phyloP scores from a whole-genome alignment of 2,329 filamentous ascomycete genomes.

The Lasiodiplodia sp. region DNA sequence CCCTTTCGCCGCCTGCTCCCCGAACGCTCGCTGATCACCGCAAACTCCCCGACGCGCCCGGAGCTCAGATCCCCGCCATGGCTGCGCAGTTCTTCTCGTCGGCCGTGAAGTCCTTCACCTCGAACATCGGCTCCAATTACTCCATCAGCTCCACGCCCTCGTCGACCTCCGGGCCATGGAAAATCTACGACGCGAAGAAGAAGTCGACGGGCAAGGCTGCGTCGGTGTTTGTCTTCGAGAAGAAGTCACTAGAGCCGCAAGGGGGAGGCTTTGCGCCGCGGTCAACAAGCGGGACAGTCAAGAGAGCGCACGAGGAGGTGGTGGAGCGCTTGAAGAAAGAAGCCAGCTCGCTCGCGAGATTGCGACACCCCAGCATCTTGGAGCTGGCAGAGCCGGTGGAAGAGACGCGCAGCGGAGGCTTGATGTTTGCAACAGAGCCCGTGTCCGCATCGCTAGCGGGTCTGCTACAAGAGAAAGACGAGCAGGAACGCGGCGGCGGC shows the following conservation, averaged over 20 bases:
- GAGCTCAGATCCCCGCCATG: slow-evolving; percentile 64
- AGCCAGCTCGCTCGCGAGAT: slow-evolving; percentile 83
- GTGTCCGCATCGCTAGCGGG: slow-evolving; percentile 88
- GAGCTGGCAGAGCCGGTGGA: slow-evolving; percentile 95
- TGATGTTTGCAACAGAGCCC: slow-evolving; percentile 95
- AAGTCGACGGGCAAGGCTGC: slow-evolving; percentile 89
- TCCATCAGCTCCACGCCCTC: slow-evolving; percentile 76
- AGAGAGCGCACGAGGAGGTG: slow-evolving; percentile 85
- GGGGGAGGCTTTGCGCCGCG: slow-evolving; percentile 62
- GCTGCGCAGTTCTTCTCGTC: slow-evolving; percentile 75
- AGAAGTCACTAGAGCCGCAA: slow-evolving; percentile 79
- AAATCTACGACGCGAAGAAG: slow-evolving; percentile 96
- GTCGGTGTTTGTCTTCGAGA: slow-evolving; percentile 94
- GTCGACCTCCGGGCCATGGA: slow-evolving; percentile 91
- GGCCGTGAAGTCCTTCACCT: slow-evolving; percentile 91
- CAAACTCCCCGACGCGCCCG: neutral
- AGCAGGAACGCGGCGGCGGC: slow-evolving; percentile 75
- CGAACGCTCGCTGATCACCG: slow-evolving; percentile 38
- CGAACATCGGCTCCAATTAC: slow-evolving; percentile 94
- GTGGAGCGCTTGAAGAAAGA: slow-evolving; percentile 91
- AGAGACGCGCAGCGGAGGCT: slow-evolving; percentile 85
- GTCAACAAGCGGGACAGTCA: slow-evolving; percentile 73
- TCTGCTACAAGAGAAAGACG: slow-evolving; percentile 86
- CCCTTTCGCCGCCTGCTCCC: slow-evolving; percentile 18
- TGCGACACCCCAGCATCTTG: slow-evolving; percentile 90